These are phyloP conservation scores for Lactarius pseudohatsudake DNA, from an alignment of 768 basidiomycete genomes.

Conservation along the genomic window DNA sequence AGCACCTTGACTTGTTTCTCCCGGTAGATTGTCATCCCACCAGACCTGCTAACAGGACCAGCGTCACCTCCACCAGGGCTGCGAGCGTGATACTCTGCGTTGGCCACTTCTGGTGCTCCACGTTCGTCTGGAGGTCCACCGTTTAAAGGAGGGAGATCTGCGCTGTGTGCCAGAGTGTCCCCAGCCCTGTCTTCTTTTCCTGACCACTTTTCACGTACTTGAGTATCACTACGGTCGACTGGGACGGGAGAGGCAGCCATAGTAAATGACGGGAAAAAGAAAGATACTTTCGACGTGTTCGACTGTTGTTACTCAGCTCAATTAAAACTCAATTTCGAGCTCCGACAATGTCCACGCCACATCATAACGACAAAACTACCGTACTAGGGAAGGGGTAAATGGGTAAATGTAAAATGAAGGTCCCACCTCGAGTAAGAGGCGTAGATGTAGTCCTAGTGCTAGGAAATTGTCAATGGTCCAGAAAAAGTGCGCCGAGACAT, in stretches of 20 bases:
- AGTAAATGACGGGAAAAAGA: slow-evolving; percentile 21
- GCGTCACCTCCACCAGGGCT: slow-evolving; percentile 27
- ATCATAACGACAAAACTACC: slow-evolving; percentile 7
- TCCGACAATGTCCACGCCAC: slow-evolving; percentile 30
- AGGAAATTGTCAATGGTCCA: slow-evolving; percentile 10
- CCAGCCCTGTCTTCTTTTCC: slow-evolving; percentile 28
- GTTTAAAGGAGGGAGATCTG: slow-evolving; percentile 29
- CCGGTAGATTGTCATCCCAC: slow-evolving; percentile 38
- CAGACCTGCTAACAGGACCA: slow-evolving; percentile 23
- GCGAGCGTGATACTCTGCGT: slow-evolving; percentile 28
- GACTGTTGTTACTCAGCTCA: background rate
- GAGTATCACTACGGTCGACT: slow-evolving; percentile 26
- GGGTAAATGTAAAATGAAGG: slow-evolving; percentile 1
- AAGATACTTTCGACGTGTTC: slow-evolving; percentile 6
- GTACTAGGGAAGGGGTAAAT: background rate
- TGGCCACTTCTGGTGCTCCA: slow-evolving; percentile 24
- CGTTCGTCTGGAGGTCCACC: slow-evolving; percentile 30
- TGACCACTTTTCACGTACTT: slow-evolving; percentile 30
- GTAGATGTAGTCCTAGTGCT: slow-evolving; percentile 1
- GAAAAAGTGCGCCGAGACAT: slow-evolving; percentile 10
- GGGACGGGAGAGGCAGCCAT: slow-evolving; percentile 33
- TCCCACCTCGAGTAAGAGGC: slow-evolving; percentile 7
- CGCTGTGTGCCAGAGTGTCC: slow-evolving; percentile 28
- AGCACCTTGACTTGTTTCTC: slow-evolving; percentile 89
- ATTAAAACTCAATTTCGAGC: slow-evolving; percentile 27